A percentile compares a stretch with the other conserved stretches of the same genome.
phyloP scores from a whole-genome alignment of 1,284 basidiomycete species.

The Schizophyllum commune region DNA sequence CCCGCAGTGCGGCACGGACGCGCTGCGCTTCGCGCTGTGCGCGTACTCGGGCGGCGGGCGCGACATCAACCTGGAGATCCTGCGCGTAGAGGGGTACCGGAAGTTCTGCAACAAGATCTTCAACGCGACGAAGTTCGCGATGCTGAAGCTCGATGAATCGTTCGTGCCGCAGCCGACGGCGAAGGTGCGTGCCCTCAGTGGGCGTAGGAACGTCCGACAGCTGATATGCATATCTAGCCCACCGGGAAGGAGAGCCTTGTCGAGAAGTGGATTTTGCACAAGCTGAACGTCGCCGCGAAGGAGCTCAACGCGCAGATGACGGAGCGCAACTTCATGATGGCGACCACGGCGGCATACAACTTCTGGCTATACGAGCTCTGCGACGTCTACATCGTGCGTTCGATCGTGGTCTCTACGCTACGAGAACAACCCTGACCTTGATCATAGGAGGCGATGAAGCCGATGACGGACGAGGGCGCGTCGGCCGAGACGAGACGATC shows the following conservation, averaged over 20 bases:
- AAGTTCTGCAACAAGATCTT: conserved; percentile 99
- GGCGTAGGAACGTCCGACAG: conserved; percentile 4
- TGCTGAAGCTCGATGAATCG: conserved; percentile 83
- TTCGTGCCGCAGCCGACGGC: conserved; percentile 71
- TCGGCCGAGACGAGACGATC: conserved; percentile 60
- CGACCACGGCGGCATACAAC: conserved; percentile 81
- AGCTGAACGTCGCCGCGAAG: conserved; percentile 76
- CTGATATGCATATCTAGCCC: conserved; percentile 39
- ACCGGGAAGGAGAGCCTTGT: conserved; percentile 88
- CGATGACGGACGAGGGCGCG: conserved; percentile 80
- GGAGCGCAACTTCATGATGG: conserved; percentile 89
- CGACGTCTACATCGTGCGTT: conserved; percentile 91
- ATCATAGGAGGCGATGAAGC: conserved; percentile 90
- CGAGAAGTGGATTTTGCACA: conserved; percentile 95
- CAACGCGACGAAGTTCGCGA: conserved; percentile 98
- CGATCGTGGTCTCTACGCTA: neutral
- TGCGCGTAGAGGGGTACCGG: conserved; percentile 97
- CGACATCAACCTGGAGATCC: conserved; percentile 94
- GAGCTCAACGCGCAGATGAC: conserved; percentile 75
- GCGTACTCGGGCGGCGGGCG: conserved; percentile 90
- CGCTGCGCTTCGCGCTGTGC: conserved; percentile 90
- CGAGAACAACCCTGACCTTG: neutral
- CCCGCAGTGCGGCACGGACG: conserved; percentile 97
- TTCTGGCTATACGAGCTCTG: conserved; percentile 99
- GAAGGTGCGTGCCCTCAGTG: conserved; percentile 40